Conservation (phyloP, 2,329 filamentous ascomycete genomes). For the Coleophoma cylindrospora region DNA sequence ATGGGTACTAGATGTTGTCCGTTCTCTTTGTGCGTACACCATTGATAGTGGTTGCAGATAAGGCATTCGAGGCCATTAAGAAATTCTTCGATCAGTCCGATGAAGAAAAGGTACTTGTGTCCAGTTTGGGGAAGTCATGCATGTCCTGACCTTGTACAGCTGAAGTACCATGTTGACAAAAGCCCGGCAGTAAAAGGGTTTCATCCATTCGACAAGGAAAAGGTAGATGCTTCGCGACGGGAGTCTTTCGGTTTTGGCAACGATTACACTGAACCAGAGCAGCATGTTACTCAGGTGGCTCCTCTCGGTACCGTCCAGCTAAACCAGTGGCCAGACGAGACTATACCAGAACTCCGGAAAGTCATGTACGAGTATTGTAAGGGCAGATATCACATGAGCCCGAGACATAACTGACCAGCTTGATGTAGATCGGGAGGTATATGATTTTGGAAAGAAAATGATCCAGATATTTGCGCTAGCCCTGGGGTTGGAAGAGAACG, state of each 20-base stretch:
- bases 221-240: slow-evolving; percentile 31
- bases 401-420: no score
- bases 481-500: slow-evolving; percentile 42
- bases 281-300: slow-evolving; percentile 10
- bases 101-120: slow-evolving; percentile 30
- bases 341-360: slow-evolving; percentile 36
- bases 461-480: slow-evolving; percentile 45
- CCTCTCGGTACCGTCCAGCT: slow-evolving; percentile 53
- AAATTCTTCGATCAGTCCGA: slow-evolving; percentile 1
- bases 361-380: slow-evolving; percentile 37
- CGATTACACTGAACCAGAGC: slow-evolving; percentile 39
- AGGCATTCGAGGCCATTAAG: slow-evolving; percentile 9
- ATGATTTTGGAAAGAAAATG: slow-evolving; percentile 41
- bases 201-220: background rate
- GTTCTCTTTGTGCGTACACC: background rate
- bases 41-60: background rate
- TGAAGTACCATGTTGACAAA: slow-evolving; percentile 33
- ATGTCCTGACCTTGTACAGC: background rate
- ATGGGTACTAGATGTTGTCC: background rate
- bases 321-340: slow-evolving; percentile 83
- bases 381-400: slow-evolving; percentile 15
- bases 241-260: slow-evolving; percentile 25
- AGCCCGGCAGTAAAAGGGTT: slow-evolving; percentile 29
- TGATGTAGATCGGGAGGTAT: slow-evolving; percentile 12
- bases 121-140: slow-evolving; percentile 7